A percentile compares a stretch with the other conserved stretches of the same genome.
phyloP scores from a whole-genome alignment of 768 basidiomycete genomes.

The Russula foetens region DNA sequence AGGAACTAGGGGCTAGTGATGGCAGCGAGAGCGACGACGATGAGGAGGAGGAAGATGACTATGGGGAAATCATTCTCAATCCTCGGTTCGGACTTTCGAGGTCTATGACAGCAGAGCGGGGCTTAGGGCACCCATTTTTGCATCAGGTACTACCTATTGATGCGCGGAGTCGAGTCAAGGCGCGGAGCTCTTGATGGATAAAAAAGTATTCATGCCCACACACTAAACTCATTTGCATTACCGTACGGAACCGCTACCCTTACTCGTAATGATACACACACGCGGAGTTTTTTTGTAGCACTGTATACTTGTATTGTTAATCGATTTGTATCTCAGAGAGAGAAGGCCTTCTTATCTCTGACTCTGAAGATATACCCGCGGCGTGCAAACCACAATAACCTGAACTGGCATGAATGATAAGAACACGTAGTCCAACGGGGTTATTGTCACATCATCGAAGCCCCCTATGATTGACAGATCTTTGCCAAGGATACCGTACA shows the following conservation, averaged over 20 bases:
- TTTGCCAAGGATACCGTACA: neutral
- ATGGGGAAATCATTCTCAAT: constrained; percentile 18
- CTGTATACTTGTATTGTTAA: constrained; percentile 13
- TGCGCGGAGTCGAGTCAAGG: neutral
- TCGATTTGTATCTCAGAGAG: constrained; percentile 10
- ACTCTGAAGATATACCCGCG: neutral
- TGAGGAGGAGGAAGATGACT: constrained; percentile 19
- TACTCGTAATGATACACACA: neutral
- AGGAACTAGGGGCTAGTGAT: neutral
- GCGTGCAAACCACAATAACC: too few species aligned
- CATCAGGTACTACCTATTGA: constrained; percentile 1
- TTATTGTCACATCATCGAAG: neutral
- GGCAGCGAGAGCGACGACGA: constrained; percentile 10
- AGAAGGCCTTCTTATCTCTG: neutral
- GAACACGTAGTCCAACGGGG: neutral
- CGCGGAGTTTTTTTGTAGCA: constrained; percentile 8
- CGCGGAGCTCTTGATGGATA: neutral
- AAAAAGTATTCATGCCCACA: neutral
- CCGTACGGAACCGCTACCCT: neutral
- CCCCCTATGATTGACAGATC: neutral
- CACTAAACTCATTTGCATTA: neutral
- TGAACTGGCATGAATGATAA: neutral
- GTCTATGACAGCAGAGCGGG: neutral
- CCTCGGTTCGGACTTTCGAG: constrained; percentile 9
- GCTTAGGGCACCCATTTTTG: neutral